Evolutionary conservation across 2,329 filamentous ascomycete species (phyloP).

Genomic region (Curvularia hawaiiensis): DNA sequence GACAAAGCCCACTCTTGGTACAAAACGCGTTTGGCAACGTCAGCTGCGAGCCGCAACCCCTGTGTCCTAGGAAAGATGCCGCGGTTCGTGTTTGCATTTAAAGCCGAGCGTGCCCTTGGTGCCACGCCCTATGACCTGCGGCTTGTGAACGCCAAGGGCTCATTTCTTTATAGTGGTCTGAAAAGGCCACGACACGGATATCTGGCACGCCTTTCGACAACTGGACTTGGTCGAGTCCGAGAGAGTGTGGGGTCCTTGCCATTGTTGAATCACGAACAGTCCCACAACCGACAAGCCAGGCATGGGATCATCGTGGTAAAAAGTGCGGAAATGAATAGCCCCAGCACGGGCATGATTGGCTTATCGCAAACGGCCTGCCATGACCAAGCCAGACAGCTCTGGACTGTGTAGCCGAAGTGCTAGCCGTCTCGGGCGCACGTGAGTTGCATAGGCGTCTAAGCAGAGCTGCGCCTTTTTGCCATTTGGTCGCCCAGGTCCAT

Average conservation of each 20-base stretch:
- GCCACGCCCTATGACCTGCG: not conserved
- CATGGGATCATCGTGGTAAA: constrained; percentile 21
- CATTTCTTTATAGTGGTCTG: not conserved
- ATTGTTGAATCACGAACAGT: constrained; percentile 15
- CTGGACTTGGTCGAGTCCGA: constrained; percentile 19
- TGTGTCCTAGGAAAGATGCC: constrained; percentile 22
- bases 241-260: constrained; percentile 18
- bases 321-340: constrained; percentile 36
- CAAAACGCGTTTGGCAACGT: constrained; percentile 28
- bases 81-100: constrained; percentile 20
- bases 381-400: constrained; percentile 31
- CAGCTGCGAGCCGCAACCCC: constrained; percentile 26
- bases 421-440: constrained; percentile 28
- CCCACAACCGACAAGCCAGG: constrained; percentile 14
- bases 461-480: constrained; percentile 26
- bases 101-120: constrained; percentile 18
- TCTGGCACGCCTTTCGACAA: not conserved
- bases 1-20: constrained; percentile 29
- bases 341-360: constrained; percentile 32
- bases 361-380: constrained; percentile 19
- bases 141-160: constrained; percentile 11
- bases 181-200: not conserved
- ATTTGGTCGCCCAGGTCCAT: constrained; percentile 29
- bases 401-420: constrained; percentile 28
- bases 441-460: constrained; percentile 24